phyloP scores from a whole-genome alignment of 2,329 filamentous ascomycete species.

The Emericellopsis atlantica region DNA sequence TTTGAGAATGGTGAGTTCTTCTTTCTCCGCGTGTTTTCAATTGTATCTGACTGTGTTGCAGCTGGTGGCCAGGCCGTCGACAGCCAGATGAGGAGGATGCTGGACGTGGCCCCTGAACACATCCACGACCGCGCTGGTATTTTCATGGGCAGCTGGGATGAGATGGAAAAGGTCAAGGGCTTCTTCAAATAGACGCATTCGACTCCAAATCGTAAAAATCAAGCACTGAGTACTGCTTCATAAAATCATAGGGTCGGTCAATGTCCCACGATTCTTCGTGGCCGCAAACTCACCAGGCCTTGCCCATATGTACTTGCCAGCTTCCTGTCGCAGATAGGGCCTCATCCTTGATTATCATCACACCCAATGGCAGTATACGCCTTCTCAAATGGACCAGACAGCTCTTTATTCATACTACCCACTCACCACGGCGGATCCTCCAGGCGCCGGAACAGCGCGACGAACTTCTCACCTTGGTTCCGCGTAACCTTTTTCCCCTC shows the following conservation, averaged over 20 bases:
- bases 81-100: constrained; percentile 81
- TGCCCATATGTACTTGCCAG: too few species aligned
- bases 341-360: too few species aligned
- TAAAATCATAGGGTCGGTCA: too few species aligned
- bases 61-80: constrained; percentile 88
- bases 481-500: constrained; percentile 94
- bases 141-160: constrained; percentile 88
- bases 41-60: constrained; percentile 25
- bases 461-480: constrained; percentile 82
- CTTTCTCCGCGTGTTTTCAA: neutral
- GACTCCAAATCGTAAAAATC: too few species aligned
- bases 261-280: too few species aligned
- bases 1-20: constrained; percentile 80
- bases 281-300: too few species aligned
- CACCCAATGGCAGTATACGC: too few species aligned
- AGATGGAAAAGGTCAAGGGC: constrained; percentile 89
- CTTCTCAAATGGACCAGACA: too few species aligned
- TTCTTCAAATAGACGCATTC: constrained; percentile 41
- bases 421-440: constrained; percentile 66
- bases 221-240: too few species aligned
- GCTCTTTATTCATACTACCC: neutral
- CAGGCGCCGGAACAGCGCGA: constrained; percentile 73
- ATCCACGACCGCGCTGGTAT: constrained; percentile 96
- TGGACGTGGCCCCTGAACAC: constrained; percentile 76
- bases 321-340: too few species aligned